Conservation (phyloP, 345 rosid genomes). For the Eucalyptus sp. region DNA sequence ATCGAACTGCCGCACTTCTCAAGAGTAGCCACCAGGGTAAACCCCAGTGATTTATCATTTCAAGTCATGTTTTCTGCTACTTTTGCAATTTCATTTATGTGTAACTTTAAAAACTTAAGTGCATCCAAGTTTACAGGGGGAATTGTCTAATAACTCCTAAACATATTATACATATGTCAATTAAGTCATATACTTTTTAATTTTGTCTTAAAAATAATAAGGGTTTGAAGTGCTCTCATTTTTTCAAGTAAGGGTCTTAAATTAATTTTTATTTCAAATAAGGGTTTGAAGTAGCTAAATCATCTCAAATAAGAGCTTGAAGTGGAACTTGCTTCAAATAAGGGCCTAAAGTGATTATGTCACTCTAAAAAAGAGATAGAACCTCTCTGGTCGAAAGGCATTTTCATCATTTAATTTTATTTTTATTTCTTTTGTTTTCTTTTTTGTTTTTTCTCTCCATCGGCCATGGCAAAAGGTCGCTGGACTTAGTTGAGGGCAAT, state of each 20-base stretch:
- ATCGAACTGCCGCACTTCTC: no score
- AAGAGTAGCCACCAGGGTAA: accelerated
- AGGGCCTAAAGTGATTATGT: accelerated
- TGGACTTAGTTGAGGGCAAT: no score
- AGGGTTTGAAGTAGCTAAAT: accelerated
- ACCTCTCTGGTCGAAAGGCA: no score
- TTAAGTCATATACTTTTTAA: background rate
- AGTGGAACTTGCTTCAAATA: no score
- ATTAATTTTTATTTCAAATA: no score
- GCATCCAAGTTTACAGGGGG: background rate
- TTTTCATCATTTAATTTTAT: accelerated
- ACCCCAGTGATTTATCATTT: no score
- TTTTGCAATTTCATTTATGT: background rate
- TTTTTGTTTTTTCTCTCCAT: no score
- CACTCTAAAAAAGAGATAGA: no score
- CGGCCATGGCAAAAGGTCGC: accelerated
- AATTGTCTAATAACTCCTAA: background rate
- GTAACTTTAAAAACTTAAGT: background rate
- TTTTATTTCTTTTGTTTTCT: no score
- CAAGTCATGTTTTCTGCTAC: background rate
- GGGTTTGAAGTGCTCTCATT: no score
- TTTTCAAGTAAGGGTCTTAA: no score
- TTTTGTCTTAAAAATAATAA: background rate
- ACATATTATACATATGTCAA: background rate
- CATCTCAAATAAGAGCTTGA: no score